Evolutionary conservation across 192 early-diverging fungal species (phyloP).

Genomic region (Coemansia sp.): DNA sequence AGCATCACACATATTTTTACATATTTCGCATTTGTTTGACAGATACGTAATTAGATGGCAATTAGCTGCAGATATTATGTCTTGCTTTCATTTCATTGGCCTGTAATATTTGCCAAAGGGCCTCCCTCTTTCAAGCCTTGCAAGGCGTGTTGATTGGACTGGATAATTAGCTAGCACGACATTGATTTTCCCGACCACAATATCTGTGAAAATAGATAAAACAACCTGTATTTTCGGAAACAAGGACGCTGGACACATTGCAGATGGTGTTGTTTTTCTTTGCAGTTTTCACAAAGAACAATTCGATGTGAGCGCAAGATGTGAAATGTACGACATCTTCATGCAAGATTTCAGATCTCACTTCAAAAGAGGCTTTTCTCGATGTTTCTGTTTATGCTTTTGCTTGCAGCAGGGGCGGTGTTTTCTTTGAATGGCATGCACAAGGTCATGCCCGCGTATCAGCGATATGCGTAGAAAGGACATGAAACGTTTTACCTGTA

Average conservation of each 20-base stretch:
- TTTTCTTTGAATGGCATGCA: not conserved
- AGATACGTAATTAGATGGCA: not conserved
- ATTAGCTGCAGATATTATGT: not conserved
- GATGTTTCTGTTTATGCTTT: constrained; percentile 2
- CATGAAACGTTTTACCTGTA: no score
- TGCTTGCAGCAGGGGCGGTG: not conserved
- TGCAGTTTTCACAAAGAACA: not conserved
- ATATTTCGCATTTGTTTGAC: not conserved
- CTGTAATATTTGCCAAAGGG: not conserved
- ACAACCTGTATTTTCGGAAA: not conserved
- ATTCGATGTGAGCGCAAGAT: not conserved
- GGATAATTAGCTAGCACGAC: not conserved
- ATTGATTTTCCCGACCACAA: not conserved
- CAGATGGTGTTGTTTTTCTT: not conserved
- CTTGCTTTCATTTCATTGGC: no score
- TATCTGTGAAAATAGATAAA: not conserved
- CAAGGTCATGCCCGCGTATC: not conserved
- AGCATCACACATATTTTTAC: no score
- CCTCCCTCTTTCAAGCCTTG: not conserved
- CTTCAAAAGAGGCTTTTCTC: constrained; percentile 5
- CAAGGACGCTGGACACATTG: not conserved
- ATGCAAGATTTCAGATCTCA: constrained; percentile 5
- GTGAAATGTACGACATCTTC: not conserved
- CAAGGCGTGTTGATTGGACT: not conserved
- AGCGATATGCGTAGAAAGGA: not conserved